Evolutionary conservation across 2,329 filamentous ascomycete species (phyloP), one percentile per base, ranked within the genome.

Genomic region (Fusarium sp.): DNA sequence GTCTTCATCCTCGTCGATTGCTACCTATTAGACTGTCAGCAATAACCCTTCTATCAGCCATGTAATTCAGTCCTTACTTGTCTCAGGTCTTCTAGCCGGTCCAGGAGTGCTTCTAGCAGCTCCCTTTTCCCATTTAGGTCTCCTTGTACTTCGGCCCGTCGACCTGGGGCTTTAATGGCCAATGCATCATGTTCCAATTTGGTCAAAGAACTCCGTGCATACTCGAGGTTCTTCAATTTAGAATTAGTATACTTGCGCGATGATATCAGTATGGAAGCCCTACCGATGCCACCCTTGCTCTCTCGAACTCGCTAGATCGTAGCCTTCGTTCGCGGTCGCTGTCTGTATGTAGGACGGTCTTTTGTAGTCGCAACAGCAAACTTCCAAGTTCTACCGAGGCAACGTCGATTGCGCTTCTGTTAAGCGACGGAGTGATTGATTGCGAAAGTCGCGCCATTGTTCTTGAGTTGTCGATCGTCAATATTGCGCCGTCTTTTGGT

Each of bases 151-250:
- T 90, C 86, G 65, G 88, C 83, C 70, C 88, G 86, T 60, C 86
- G 86, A 7, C 83, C 77, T 57, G 85, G 84, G 32, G 85, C 80
- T 75, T 89, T 89, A 65, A 89, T 79, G n/a, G 79, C 81, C 15
- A 87, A 78, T 7, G 88, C 84, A 70, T 91, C 87, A 71, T 92
- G 90, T 76, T 94, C 92, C 41, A 93, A 84, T 61, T 85, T 89
- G 20, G 90, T 85, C 56, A 94, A 86, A 30, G 92, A 84, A 1
- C 84, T 85, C 40, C 89, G 87, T 20, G 92, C 92, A 75, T 92
- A 88, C 69, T 91, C 87, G 63, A 95, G 82, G 73, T 93, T 94
- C 87, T 92, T 65, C 17, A 15, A 15, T 3, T 14, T 6, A 43
- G 4, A 20, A 7, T 74, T 49, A 75, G 52, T 26, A 5, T 22